Evolutionary conservation across 768 basidiomycete species (phyloP), one percentile per base, ranked within the genome.

Genomic region (Calocybe cyanea): DNA sequence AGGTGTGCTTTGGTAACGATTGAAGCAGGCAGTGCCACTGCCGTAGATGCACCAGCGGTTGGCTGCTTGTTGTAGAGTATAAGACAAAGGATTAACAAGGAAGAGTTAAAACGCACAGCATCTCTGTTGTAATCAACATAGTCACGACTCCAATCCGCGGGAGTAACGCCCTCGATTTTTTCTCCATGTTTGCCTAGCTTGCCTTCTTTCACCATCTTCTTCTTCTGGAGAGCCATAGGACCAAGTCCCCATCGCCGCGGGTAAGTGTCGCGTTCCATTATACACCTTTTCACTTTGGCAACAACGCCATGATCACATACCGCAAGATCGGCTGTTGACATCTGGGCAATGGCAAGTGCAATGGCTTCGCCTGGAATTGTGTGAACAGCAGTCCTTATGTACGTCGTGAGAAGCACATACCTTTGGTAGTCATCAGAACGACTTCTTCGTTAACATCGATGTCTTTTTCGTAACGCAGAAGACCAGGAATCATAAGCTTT

Each of bases 191-290:
- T 98, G 58, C 93, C 88, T 41, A 99, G 82, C 65, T 92, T 90
- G 38, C 95, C 94, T n/a, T 92, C 92, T 73, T 95, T 96, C 53
- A 96, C 83, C 80, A 99, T 75, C 67, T 95, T 96, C 75, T 98
- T 99, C 78, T 98, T 98, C 65, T 95, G 87, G 43, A 90, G 71
- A 11, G 96, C 95, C 66, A 94, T 81, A 17, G 96, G 96, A n/a
- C 96, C 96, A 41, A 98, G 80, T 40, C 96, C 96, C 96, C 96
- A 98, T 52, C 94, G 83, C 46, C 96, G 83, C 32, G 96, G 96
- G 66, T 99, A 99, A 15, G 92, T 89, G 66, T 99, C 96, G 30
- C 95, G 85, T 64, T 98, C 96, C 96, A 99, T 99, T 61, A 99
- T 98, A 62, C 95, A 97, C 41, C 96, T 77, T 71, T 99, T 99